phyloP scores from a whole-genome alignment of 345 rosid species.

The Gynandropsis gynandra region DNA sequence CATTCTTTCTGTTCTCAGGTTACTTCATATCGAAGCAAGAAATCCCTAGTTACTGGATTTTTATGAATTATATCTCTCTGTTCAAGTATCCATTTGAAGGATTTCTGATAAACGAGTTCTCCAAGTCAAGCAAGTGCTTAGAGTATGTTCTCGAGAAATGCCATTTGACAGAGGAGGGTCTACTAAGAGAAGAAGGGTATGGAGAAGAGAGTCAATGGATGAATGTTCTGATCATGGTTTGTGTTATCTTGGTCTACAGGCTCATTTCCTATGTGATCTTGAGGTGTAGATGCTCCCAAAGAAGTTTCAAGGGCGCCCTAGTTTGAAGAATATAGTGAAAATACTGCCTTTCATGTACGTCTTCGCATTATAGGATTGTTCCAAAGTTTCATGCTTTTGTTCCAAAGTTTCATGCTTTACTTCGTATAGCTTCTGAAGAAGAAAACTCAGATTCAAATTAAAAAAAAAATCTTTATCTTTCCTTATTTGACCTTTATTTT shows the following conservation, averaged over 20 bases:
- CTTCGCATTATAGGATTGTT: slow-evolving; percentile 24
- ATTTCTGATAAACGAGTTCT: slow-evolving; percentile 85
- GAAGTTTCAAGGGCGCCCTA: slow-evolving; percentile 30
- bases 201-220: slow-evolving; percentile 63
- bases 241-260: slow-evolving; percentile 73
- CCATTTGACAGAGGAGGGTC: slow-evolving; percentile 52
- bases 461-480: background rate
- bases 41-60: slow-evolving; percentile 86
- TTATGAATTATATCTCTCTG: slow-evolving; percentile 83
- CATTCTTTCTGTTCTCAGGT: slow-evolving; percentile 91
- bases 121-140: slow-evolving; percentile 65
- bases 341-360: slow-evolving; percentile 25
- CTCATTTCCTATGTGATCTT: slow-evolving; percentile 69
- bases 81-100: slow-evolving; percentile 98
- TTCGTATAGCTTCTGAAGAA: slow-evolving; percentile 25
- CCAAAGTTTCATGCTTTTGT: slow-evolving; percentile 37
- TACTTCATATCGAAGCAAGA: slow-evolving; percentile 78
- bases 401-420: slow-evolving; percentile 41
- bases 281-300: slow-evolving; percentile 61
- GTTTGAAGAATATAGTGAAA: slow-evolving; percentile 20
- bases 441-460: slow-evolving; percentile 1
- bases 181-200: slow-evolving; percentile 71
- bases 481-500: too few relatives aligned
- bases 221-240: slow-evolving; percentile 65
- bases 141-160: slow-evolving; percentile 61